These are phyloP conservation scores for Dothideomycetes sp. DNA, from an alignment of 2,329 filamentous ascomycete genomes.

Conservation along the genomic window DNA sequence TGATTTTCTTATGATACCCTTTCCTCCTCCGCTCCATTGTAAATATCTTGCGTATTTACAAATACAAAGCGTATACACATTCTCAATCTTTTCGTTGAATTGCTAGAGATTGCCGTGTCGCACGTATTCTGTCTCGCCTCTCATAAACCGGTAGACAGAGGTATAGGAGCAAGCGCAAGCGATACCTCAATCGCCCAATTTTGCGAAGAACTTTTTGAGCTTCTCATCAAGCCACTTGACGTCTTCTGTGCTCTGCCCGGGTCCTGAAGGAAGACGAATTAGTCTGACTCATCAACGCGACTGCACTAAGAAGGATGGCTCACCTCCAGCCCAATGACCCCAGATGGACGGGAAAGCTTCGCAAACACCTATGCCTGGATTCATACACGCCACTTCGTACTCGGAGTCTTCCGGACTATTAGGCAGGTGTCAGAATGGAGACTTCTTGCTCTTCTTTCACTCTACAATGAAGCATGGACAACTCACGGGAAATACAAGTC, in stretches of 20 bases:
- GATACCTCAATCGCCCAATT: slow-evolving; percentile 2
- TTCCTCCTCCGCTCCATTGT: too few relatives aligned
- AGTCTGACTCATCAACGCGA: slow-evolving; percentile 23
- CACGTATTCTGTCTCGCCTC: too few relatives aligned
- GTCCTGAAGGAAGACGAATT: slow-evolving; percentile 50
- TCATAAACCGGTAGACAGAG: too few relatives aligned
- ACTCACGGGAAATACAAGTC: slow-evolving; percentile 69
- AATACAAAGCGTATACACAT: too few relatives aligned
- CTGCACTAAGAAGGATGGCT: slow-evolving; percentile 16
- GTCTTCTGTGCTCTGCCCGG: slow-evolving; percentile 60
- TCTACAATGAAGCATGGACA: background rate
- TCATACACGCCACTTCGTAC: slow-evolving; percentile 58
- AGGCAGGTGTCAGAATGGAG: slow-evolving; percentile 8
- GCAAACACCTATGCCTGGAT: slow-evolving; percentile 44
- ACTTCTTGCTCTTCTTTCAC: background rate
- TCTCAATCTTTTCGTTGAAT: too few relatives aligned
- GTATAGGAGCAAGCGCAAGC: too few relatives aligned
- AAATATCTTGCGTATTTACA: too few relatives aligned
- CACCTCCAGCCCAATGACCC: slow-evolving; percentile 47
- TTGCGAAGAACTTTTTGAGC: slow-evolving; percentile 41
- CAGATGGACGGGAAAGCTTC: slow-evolving; percentile 49
- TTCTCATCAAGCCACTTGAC: slow-evolving; percentile 60
- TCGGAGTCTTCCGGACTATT: slow-evolving; percentile 62
- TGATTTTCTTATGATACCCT: too few relatives aligned
- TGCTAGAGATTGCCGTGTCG: too few relatives aligned